These are phyloP conservation scores for Calvatia gigantea DNA, from an alignment of 768 basidiomycete species.

Conservation along the genomic window DNA sequence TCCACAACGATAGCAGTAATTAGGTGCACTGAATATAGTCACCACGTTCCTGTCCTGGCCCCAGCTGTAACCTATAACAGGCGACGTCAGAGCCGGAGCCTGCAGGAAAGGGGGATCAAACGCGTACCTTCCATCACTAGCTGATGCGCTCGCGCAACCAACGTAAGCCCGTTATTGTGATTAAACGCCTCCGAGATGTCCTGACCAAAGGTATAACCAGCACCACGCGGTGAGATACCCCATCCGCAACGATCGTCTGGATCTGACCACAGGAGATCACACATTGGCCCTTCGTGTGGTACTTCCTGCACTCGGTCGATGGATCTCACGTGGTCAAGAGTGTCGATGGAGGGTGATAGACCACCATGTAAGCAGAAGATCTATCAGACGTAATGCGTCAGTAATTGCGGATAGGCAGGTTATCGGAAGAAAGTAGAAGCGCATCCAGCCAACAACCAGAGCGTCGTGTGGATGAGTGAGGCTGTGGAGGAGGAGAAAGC, in stretches of 20 bases:
- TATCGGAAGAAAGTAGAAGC: constrained; percentile 10
- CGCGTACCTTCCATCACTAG: constrained; percentile 92
- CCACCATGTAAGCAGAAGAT: constrained; percentile 99
- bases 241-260: constrained; percentile 99
- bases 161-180: constrained; percentile 96
- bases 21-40: constrained; percentile 99
- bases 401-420: constrained; percentile 11
- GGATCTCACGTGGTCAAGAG: constrained; percentile 97
- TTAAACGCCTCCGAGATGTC: constrained; percentile 99
- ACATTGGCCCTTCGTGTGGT: constrained; percentile 99
- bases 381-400: constrained; percentile 37
- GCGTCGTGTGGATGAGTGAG: neutral
- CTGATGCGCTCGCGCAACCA: constrained; percentile 93
- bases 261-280: constrained; percentile 98
- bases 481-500: constrained; percentile 6
- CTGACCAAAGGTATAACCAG: constrained; percentile 98
- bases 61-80: constrained; percentile 80
- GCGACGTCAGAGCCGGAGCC: neutral
- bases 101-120: neutral
- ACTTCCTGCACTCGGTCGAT: constrained; percentile 99
- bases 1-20: constrained; percentile 99
- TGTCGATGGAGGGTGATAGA: constrained; percentile 98
- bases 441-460: neutral
- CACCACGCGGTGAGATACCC: constrained; percentile 98
- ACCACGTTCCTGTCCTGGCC: constrained; percentile 99